A percentile compares a stretch with the other conserved stretches of the same genome.
phyloP scores from a whole-genome alignment of 2,329 filamentous ascomycete species.

The Stemphylium lycopersici region DNA sequence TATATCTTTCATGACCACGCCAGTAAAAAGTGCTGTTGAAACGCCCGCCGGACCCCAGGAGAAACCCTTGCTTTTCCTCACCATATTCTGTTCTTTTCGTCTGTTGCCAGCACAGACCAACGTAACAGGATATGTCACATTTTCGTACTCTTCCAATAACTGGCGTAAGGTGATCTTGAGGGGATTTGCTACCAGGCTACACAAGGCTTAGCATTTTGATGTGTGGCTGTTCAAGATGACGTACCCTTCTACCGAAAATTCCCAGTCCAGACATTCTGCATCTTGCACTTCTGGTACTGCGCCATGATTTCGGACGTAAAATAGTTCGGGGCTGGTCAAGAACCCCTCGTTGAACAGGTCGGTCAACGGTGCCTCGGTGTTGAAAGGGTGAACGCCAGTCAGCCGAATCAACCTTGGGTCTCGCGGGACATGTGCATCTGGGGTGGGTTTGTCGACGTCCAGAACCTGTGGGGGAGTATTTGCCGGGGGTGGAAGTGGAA shows the following conservation, averaged over 20 bases:
- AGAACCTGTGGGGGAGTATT: slow-evolving; percentile 66
- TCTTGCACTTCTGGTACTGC: slow-evolving; percentile 78
- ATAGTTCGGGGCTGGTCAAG: slow-evolving; percentile 82
- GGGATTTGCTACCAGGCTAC: slow-evolving; percentile 75
- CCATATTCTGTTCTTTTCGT: slow-evolving; percentile 89
- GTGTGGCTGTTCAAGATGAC: not conserved
- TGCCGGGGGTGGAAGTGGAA: slow-evolving; percentile 73
- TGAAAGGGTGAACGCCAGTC: slow-evolving; percentile 90
- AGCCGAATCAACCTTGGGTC: slow-evolving; percentile 83
- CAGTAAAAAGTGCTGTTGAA: slow-evolving; percentile 87
- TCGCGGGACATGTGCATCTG: slow-evolving; percentile 79
- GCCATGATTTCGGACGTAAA: slow-evolving; percentile 92
- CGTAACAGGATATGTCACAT: slow-evolving; percentile 84
- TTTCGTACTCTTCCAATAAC: slow-evolving; percentile 75
- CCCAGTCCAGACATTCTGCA: slow-evolving; percentile 76
- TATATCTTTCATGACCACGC: slow-evolving; percentile 75
- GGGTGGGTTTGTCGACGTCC: slow-evolving; percentile 79
- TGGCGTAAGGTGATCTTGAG: slow-evolving; percentile 74
- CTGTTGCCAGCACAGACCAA: slow-evolving; percentile 92
- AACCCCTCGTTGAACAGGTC: slow-evolving; percentile 82
- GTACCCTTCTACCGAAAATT: slow-evolving; percentile 78
- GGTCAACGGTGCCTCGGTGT: slow-evolving; percentile 82
- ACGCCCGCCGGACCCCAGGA: slow-evolving; percentile 90
- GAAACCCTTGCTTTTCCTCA: slow-evolving; percentile 90
- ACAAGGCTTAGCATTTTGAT: slow-evolving; percentile 3